phyloP scores from a whole-genome alignment of 306 rosid species.

The Hippophae tibetana region DNA sequence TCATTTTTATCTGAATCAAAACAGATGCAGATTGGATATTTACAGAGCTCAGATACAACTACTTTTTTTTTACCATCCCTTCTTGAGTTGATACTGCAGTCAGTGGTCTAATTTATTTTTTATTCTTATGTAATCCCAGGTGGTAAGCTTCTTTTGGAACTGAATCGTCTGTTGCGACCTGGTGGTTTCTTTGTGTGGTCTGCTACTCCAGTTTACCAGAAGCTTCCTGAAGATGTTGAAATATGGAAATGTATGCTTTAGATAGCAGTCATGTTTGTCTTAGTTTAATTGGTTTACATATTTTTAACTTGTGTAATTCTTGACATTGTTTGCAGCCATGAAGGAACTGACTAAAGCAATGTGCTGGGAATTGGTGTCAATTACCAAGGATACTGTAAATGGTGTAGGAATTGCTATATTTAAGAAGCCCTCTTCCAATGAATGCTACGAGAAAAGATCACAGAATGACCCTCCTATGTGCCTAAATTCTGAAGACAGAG shows the following conservation, averaged over 20 bases:
- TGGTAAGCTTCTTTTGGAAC: constrained; percentile 96
- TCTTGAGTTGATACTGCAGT: no score
- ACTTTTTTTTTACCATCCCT: no score
- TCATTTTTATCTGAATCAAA: no score
- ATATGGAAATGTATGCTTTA: constrained; percentile 69
- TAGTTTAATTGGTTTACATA: constrained; percentile 10
- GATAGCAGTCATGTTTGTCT: background rate
- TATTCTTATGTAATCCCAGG: constrained; percentile 34
- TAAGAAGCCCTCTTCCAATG: constrained; percentile 73
- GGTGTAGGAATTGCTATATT: constrained; percentile 75
- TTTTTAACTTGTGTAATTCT: constrained; percentile 25
- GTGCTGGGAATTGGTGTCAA: constrained; percentile 79
- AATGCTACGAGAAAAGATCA: constrained; percentile 71
- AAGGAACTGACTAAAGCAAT: constrained; percentile 59
- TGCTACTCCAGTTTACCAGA: constrained; percentile 96
- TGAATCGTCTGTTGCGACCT: constrained; percentile 91
- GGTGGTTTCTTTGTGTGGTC: constrained; percentile 99
- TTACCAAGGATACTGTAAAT: constrained; percentile 69
- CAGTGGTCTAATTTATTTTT: no score
- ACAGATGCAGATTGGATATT: no score
- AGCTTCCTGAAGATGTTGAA: constrained; percentile 67
- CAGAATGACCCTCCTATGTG: constrained; percentile 72
- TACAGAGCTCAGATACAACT: no score
- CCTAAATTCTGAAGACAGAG: constrained; percentile 58
- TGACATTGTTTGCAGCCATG: constrained; percentile 54